Conservation (phyloP, 768 basidiomycete genomes). For the Agrocybe praecox region DNA sequence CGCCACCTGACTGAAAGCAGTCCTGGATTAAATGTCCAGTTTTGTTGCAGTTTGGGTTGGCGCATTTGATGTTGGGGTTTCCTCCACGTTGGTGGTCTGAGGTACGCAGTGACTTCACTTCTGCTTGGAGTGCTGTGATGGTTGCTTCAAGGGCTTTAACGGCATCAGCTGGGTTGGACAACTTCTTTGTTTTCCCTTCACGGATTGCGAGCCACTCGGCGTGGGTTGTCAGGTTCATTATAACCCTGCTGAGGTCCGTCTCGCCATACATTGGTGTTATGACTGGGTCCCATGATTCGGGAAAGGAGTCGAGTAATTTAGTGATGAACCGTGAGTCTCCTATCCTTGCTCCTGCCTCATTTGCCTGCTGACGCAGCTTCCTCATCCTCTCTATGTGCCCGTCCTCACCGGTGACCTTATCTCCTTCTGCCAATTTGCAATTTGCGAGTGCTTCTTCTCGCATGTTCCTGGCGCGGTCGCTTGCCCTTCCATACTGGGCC, state of each 20-base stretch:
- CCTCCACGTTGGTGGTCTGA: neutral
- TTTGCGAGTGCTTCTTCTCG: slow-evolving; percentile 4
- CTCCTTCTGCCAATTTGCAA: slow-evolving; percentile 5
- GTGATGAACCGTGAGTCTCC: slow-evolving; percentile 9
- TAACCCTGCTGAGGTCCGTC: slow-evolving; percentile 5
- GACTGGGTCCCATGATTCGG: slow-evolving; percentile 14
- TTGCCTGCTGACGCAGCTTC: slow-evolving; percentile 4
- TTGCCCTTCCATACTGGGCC: slow-evolving; percentile 6
- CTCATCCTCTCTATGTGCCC: slow-evolving; percentile 7
- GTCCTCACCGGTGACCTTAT: slow-evolving; percentile 4
- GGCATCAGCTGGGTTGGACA: neutral
- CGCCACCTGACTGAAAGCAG: slow-evolving; percentile 17
- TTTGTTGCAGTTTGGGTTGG: slow-evolving; percentile 4
- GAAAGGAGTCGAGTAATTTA: slow-evolving; percentile 12
- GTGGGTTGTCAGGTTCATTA: slow-evolving; percentile 10
- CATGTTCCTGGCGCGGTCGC: slow-evolving; percentile 8
- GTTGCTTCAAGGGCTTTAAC: slow-evolving; percentile 2
- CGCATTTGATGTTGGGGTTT: neutral
- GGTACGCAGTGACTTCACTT: neutral
- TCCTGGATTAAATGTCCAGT: slow-evolving; percentile 13
- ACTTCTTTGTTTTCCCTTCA: neutral
- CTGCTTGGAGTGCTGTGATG: slow-evolving; percentile 1
- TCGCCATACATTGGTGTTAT: slow-evolving; percentile 9
- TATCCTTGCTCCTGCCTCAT: slow-evolving; percentile 11
- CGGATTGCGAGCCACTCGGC: slow-evolving; percentile 1